Base-by-base conservation (phyloP, 805 yeast genomes). In the Lipomyces anomalus region DNA sequence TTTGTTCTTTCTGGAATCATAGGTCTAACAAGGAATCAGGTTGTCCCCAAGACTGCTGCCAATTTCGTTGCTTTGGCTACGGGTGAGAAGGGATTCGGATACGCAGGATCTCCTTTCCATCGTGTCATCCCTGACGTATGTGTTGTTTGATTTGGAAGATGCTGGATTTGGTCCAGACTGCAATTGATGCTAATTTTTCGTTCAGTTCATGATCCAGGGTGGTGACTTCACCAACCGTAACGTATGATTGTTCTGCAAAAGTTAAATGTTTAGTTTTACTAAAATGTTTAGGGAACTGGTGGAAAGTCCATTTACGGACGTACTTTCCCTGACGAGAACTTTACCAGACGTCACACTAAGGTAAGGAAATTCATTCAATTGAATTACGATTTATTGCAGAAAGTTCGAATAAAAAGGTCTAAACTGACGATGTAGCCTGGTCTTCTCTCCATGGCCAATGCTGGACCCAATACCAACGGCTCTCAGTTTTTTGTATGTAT, bases 171-270 rank as follows among this genome's bases (percentile, higher is more conserved):
- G 23, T n/a, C 33, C 6, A 17, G 13, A 30, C 29, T 3, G 16
- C 13, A 6, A 16, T 30, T 43, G 11, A 29, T 21, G 13, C 33
- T 38, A 33, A 45, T 20, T 35, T 17, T 37, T 30, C 83, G 96
- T 96, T 57, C 80, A 84, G 68, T 89, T 89, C 76, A 89, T 89
- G 97, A 75, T 90, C 66, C 97, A 89, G 76, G 97, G 89, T 67
- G 89, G 88, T 73, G 90, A 83, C 69, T 81, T 84, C 71, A 83
- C 87, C 65, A 69, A 73, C 70, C 82, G 85, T 68, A 81, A 84
- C 67, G 53, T 49, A 49, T 6, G 53, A 38, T 3, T 11, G 20
- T 21, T 34, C 13, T 16, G 32, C 16, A 13, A 13, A 28, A 13
- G 13, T 13, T 28, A 16, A 28, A 13, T 28, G 32, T 13, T 13